phyloP scores from a whole-genome alignment of 1,284 basidiomycete genomes.

The Naganishia sp. region DNA sequence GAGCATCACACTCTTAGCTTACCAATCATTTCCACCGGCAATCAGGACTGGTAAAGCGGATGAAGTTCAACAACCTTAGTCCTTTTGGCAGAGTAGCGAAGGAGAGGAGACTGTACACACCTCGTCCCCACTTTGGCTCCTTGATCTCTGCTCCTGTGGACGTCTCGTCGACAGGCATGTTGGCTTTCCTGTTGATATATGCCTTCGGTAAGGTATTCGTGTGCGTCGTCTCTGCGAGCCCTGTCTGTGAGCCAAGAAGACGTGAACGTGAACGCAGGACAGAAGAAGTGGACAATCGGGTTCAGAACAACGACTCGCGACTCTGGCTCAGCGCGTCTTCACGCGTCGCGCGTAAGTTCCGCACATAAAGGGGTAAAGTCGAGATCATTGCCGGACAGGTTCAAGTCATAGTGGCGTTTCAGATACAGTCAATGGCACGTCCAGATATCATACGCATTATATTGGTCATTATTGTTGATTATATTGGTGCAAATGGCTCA shows the following conservation, averaged over 20 bases:
- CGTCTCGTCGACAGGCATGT: constrained; percentile 7
- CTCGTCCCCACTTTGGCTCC: constrained; percentile 25
- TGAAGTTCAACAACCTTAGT: not conserved
- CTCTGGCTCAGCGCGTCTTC: too few relatives aligned
- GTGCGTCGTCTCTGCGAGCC: not conserved
- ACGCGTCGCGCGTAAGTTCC: too few relatives aligned
- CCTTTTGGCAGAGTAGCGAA: too few relatives aligned
- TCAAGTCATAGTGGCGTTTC: too few relatives aligned
- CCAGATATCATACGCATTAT: too few relatives aligned
- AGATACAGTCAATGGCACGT: too few relatives aligned
- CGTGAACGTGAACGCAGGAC: too few relatives aligned
- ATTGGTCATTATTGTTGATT: too few relatives aligned
- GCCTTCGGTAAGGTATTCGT: not conserved
- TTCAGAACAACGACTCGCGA: not conserved
- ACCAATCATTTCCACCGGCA: constrained; percentile 84
- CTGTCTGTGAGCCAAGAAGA: not conserved
- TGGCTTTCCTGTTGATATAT: not conserved
- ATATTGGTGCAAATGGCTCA: too few relatives aligned
- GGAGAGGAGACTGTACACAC: constrained; percentile 2
- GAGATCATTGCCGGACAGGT: too few relatives aligned
- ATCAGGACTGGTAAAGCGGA: constrained; percentile 64
- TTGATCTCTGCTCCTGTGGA: not conserved
- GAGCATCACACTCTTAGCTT: constrained; percentile 41
- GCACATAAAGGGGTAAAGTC: too few relatives aligned
- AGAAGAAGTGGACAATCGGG: not conserved